Evolutionary conservation across 2,329 filamentous ascomycete species (phyloP).

Genomic region (Aspergillus hiratsukae): DNA sequence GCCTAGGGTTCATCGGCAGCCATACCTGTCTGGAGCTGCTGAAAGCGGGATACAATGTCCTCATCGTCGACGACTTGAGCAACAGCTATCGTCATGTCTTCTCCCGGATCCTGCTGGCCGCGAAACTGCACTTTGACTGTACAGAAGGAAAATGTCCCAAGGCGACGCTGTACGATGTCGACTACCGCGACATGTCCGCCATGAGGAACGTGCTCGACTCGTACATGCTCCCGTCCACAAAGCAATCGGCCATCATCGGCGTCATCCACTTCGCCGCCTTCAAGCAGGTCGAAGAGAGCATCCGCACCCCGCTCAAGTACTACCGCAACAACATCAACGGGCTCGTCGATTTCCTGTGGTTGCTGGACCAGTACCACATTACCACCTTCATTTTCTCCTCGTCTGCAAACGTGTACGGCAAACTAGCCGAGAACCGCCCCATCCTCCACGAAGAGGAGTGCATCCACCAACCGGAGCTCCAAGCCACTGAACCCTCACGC

Average conservation of each 20-base stretch:
- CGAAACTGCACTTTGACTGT: slow-evolving; percentile 31
- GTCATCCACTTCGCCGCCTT: slow-evolving; percentile 68
- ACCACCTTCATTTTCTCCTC: slow-evolving; percentile 65
- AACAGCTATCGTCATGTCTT: slow-evolving; percentile 36
- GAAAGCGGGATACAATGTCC: slow-evolving; percentile 38
- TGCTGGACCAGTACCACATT: slow-evolving; percentile 56
- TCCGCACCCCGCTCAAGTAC: slow-evolving; percentile 57
- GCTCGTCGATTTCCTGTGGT: slow-evolving; percentile 54
- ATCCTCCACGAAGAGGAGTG: slow-evolving; percentile 55
- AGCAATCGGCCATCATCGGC: slow-evolving; percentile 52
- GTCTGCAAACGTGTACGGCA: slow-evolving; percentile 63
- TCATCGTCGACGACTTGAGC: slow-evolving; percentile 40
- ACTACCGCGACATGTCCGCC: slow-evolving; percentile 43
- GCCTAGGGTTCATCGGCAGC: slow-evolving; percentile 41
- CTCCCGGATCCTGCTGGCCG: slow-evolving; percentile 32
- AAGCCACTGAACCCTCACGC: slow-evolving; percentile 36
- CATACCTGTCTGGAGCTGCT: slow-evolving; percentile 41
- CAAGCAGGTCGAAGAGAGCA: slow-evolving; percentile 63
- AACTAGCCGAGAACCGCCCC: slow-evolving; percentile 46
- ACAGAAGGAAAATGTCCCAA: slow-evolving; percentile 38
- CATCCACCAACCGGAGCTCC: slow-evolving; percentile 47
- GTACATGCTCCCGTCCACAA: slow-evolving; percentile 31
- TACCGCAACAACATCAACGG: slow-evolving; percentile 66
- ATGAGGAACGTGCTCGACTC: slow-evolving; percentile 43
- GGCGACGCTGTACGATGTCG: slow-evolving; percentile 45